These are phyloP conservation scores for Forsythia suspensa DNA, from an alignment of 257 asterid genomes.

Conservation along the genomic window DNA sequence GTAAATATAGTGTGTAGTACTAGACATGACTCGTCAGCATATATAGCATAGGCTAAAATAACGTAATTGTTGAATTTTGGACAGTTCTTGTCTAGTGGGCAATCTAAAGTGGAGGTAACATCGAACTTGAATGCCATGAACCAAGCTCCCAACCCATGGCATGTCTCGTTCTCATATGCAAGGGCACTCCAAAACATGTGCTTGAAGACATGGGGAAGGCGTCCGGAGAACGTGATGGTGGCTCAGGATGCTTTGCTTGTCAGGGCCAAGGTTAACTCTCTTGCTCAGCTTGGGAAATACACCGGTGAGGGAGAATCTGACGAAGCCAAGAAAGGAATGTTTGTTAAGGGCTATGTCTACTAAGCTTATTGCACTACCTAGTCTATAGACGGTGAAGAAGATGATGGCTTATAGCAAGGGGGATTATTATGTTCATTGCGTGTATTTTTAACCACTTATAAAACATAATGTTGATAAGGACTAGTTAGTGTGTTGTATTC, in stretches of 20 bases:
- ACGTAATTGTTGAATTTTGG: not conserved
- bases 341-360: constrained; percentile 26
- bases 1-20: constrained; percentile 10
- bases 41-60: not conserved
- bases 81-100: constrained; percentile 32
- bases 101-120: constrained; percentile 30
- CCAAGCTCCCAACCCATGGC: constrained; percentile 28
- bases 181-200: constrained; percentile 28
- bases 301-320: constrained; percentile 42
- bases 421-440: constrained; percentile 25
- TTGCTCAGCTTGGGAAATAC: constrained; percentile 44
- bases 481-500: constrained; percentile 19
- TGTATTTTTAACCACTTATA: constrained; percentile 14
- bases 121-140: constrained; percentile 33
- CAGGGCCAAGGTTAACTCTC: constrained; percentile 27
- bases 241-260: constrained; percentile 17
- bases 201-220: constrained; percentile 29
- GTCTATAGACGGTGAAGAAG: not conserved
- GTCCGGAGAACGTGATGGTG: constrained; percentile 25
- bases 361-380: constrained; percentile 19
- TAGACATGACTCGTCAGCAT: not conserved
- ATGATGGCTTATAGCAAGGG: not conserved
- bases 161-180: constrained; percentile 28
- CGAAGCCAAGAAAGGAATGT: constrained; percentile 30
- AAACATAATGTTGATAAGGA: constrained; percentile 22